Base-by-base conservation (phyloP, 2,329 filamentous ascomycete species). In the Cladosporium sphaerospermum region DNA sequence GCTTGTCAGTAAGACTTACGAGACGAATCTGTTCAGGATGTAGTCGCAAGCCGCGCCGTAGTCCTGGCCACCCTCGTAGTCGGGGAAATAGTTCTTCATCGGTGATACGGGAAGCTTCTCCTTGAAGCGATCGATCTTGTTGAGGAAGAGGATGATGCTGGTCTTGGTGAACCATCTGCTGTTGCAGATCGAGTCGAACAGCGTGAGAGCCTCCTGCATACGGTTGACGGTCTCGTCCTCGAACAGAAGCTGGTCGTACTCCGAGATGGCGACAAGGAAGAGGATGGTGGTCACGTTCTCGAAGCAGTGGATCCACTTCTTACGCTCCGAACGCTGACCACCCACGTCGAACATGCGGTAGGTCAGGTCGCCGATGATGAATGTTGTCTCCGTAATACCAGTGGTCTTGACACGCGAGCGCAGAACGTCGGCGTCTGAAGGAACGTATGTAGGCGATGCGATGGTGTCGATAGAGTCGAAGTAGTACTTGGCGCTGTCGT, bases 291-390 rank as follows among this genome's bases (percentile, higher is more conserved):
- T 96, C 66, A 96, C 91, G 65, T 96, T 96, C 77, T 96, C 91
- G 73, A 96, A 96, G 77, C 91, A 96, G 77, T 96, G 91, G 64
- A 96, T 96, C 91, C 91, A 96, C 83, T 96, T 96, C 86, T 96
- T 96, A 70, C 91, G 85, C 75, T 96, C 91, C 6, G 89, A 96
- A 70, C 91, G 83, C 74, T 96, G 91, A 60, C 91, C 92, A 80
- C 91, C 91, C 43, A 96, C 91, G 67, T 96, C 91, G 74, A 96
- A 96, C 91, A 96, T 96, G 62, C 90, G 84, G 77, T 96, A 96
- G 54, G 90, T 96, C 60, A 96, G 78, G 66, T 96, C 88, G 61
- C 89, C 90, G 61, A 95, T 95, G 70, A 93, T 93, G 75, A 96
- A 96, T 32, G 88, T 93, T 18, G 91, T 96, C 75, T 96, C 90